Conservation (phyloP, 2,329 filamentous ascomycete genomes). For the Cladosporium sp. region DNA sequence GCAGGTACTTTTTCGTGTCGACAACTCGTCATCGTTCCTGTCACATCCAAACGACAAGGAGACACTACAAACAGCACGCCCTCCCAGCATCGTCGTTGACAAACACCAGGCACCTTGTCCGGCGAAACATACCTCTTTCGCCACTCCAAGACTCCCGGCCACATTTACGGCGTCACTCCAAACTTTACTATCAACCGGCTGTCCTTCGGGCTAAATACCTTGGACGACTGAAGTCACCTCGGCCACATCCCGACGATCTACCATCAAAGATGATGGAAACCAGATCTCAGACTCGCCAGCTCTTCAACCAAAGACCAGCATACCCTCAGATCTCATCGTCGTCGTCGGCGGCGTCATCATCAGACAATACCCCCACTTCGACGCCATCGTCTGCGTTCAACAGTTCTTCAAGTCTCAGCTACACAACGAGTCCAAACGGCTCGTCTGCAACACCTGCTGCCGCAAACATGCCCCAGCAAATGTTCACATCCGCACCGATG, state of each 20-base stretch:
- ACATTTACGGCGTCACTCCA: constrained; percentile 15
- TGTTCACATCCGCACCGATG: constrained; percentile 37
- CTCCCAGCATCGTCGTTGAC: neutral
- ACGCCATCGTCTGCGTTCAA: constrained; percentile 39
- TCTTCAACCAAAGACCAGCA: constrained; percentile 36
- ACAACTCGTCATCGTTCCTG: constrained; percentile 7
- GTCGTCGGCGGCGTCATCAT: neutral
- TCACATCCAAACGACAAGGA: neutral
- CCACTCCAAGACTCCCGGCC: constrained; percentile 2
- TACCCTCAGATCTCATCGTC: constrained; percentile 33
- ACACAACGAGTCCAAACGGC: constrained; percentile 35
- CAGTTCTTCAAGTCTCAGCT: constrained; percentile 46
- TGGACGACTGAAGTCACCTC: neutral
- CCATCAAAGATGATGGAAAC: constrained; percentile 22
- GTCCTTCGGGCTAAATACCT: constrained; percentile 12
- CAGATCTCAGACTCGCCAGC: constrained; percentile 27
- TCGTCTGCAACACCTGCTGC: constrained; percentile 22
- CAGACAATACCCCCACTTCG: constrained; percentile 26
- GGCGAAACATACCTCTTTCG: constrained; percentile 10
- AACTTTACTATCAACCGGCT: constrained; percentile 4
- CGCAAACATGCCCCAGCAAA: constrained; percentile 31
- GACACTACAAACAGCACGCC: neutral
- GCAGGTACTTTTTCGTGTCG: constrained; percentile 11
- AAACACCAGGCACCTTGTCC: neutral
- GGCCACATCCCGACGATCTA: neutral